Conservation (phyloP, 352 stramenopile species). For the Pythium monospermum region DNA sequence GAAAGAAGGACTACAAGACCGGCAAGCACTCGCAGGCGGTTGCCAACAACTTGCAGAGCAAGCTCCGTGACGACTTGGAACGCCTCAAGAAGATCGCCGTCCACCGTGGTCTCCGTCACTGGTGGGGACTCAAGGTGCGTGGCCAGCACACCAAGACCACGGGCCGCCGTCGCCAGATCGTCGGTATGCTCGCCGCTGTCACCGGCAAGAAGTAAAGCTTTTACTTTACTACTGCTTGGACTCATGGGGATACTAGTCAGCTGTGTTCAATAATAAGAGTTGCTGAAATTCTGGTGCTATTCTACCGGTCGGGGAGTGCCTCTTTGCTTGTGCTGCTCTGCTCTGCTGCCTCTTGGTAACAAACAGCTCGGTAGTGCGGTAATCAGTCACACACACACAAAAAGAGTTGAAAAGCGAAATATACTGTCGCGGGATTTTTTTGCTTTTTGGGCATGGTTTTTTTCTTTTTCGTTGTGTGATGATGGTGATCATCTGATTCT, state of each 20-base stretch:
- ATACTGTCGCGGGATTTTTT: no score
- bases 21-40: constrained; percentile 99
- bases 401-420: no score
- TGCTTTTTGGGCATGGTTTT: no score
- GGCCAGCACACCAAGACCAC: constrained; percentile 99
- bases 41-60: constrained; percentile 97
- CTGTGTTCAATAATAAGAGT: constrained; percentile 43
- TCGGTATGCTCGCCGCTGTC: constrained; percentile 63
- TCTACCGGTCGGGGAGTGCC: constrained; percentile 23
- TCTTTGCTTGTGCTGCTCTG: no score
- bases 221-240: constrained; percentile 19
- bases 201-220: constrained; percentile 68
- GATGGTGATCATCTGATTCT: no score
- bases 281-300: constrained; percentile 63
- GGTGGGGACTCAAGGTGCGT: constrained; percentile 99
- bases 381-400: no score
- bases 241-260: constrained; percentile 25
- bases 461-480: no score
- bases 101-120: constrained; percentile 99
- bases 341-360: no score
- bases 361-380: no score
- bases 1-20: constrained; percentile 99
- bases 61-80: constrained; percentile 99
- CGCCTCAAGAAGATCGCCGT: constrained; percentile 99
- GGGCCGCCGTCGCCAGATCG: constrained; percentile 88